Conservation (phyloP, 768 basidiomycete genomes). For the Lactarius tabidus region DNA sequence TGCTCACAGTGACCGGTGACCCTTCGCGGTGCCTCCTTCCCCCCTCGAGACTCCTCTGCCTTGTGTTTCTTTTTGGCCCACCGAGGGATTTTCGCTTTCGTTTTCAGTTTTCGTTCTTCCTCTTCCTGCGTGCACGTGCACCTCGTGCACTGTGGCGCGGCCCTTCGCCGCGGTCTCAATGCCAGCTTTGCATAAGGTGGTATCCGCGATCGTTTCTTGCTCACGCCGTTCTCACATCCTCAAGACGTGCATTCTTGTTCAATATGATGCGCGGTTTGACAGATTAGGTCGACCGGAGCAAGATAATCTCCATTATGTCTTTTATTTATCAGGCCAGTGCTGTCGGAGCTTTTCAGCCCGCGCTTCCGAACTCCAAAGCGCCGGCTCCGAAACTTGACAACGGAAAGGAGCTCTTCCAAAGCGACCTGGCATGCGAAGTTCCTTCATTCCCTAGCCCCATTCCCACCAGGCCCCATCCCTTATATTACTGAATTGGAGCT, state of each 20-base stretch:
- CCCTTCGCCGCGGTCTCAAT: background rate
- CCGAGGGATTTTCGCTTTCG: background rate
- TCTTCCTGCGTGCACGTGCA: background rate
- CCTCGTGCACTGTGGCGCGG: background rate
- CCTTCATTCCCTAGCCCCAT: background rate
- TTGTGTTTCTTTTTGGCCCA: background rate
- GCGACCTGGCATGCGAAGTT: background rate
- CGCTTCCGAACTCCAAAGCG: background rate
- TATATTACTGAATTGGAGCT: background rate
- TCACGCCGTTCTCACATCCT: background rate
- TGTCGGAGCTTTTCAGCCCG: background rate
- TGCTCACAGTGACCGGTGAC: too few species aligned
- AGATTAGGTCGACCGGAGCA: background rate
- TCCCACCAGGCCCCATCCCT: too few species aligned
- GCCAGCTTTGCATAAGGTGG: background rate
- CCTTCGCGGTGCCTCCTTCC: background rate
- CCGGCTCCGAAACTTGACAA: constrained; percentile 15
- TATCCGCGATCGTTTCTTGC: background rate
- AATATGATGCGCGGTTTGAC: constrained; percentile 2
- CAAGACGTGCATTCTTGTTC: background rate
- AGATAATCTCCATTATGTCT: background rate
- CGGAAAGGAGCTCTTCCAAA: constrained; percentile 3
- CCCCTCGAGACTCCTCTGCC: too few species aligned
- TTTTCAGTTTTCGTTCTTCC: background rate
- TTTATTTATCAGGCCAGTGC: background rate